Evolutionary conservation across 352 stramenopile species (phyloP), one percentile per base, ranked within the genome.

Genomic region (Thraustochytrium sp.): DNA sequence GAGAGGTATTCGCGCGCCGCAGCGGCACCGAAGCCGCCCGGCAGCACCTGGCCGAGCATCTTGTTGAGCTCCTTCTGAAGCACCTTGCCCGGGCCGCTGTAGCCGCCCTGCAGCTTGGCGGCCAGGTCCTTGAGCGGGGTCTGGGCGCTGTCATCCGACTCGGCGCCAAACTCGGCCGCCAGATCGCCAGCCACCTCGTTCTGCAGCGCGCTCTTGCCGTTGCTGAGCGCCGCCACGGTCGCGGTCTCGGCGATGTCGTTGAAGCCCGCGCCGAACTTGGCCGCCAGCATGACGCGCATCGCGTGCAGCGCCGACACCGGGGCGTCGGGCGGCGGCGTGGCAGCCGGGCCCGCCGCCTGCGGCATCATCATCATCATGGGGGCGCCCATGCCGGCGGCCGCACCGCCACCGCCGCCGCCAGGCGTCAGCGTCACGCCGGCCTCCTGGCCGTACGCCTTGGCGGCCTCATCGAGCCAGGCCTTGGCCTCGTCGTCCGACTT

Each of bases 171-270:
- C 86, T 96, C 92, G 83, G 90, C 92, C 86, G 92, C 91, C 46
- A 96, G 44, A 21, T 96, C 92, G 18, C 91, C 91, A 40, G 94
- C 88, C 34, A 96, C 90, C 86, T 96, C 92, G 77, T 95, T 96
- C 77, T 95, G 91, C n/a, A 95, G 86, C 34, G 92, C 90, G 8
- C 89, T 94, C 85, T 94, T 94, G 49, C 91, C 92, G 34, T 89
- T 91, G 18, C 88, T 93, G 2, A 95, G 84, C 61, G 92, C 90
- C 86, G 95, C 93, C 82, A 96, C 92, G 9, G 88, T 93, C 23
- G 87, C 75, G 16, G 87, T 88, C 16, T 92, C 89, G 2, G 85
- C 84, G 44, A 96, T 85, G 55, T 95, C 90, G 29, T 76, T 88
- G 54, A 94, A 90, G 3, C 82, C 44, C 89, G 93, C 94, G 75